phyloP scores from a whole-genome alignment of 1,139 yeast species.

The Yamadazyma friedrichii region DNA sequence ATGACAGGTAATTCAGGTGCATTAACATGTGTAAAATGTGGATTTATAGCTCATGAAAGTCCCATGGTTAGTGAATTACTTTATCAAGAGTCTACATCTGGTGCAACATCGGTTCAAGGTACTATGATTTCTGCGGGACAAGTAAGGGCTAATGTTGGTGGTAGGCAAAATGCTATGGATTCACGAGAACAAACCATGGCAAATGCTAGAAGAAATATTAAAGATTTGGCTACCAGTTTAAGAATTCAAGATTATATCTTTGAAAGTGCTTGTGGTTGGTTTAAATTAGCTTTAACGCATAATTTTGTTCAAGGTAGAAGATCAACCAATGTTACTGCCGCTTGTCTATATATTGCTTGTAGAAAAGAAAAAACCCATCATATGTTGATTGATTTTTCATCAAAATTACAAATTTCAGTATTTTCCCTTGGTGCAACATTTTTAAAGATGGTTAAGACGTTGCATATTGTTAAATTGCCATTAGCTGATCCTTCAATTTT shows the following conservation, averaged over 20 bases:
- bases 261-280: conserved; percentile 88
- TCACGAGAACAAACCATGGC: conserved; percentile 84
- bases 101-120: conserved; percentile 96
- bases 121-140: conserved; percentile 90
- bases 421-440: conserved; percentile 95
- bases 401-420: conserved; percentile 85
- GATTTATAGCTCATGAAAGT: conserved; percentile 84
- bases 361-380: conserved; percentile 88
- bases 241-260: conserved; percentile 80
- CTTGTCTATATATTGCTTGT: conserved; percentile 93
- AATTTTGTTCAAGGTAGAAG: conserved; percentile 95
- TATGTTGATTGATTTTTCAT: conserved; percentile 92
- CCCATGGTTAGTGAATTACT: conserved; percentile 95
- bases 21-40: conserved; percentile 77
- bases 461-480: conserved; percentile 75
- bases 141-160: conserved; percentile 66
- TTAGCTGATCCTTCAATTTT: conserved; percentile 91
- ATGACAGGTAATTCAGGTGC: conserved; percentile 58
- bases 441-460: conserved; percentile 79
- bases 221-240: conserved; percentile 75
- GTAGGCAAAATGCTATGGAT: conserved; percentile 70
- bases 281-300: conserved; percentile 76
- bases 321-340: conserved; percentile 91
- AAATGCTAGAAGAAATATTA: conserved; percentile 76
- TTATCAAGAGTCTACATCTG: conserved; percentile 86